Base-by-base conservation (phyloP, 129 eudicot species). In the Tanacetum coccineum region DNA sequence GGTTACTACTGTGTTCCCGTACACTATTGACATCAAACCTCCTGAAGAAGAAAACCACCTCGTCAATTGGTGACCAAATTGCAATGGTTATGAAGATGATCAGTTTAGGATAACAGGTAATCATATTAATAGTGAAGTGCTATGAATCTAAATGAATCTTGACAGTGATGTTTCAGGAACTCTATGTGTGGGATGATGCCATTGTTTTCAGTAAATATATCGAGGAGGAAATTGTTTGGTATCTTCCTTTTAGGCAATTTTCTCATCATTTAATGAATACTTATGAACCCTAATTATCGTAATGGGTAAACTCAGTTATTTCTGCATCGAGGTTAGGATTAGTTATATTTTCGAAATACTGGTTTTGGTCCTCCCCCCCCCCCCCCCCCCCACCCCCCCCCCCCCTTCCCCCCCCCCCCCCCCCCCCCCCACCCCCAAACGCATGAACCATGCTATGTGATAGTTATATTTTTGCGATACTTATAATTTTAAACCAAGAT, bases 51-150 rank as follows among this genome's bases (percentile, higher is more conserved):
- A 84, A 74, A 79, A 81, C 46, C 89, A 79, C 52, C 81, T 86
- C 50, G 93, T 84, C 10, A 88, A 79, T 76, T 89, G 99, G 98
- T 84, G 71, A 67, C 81, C 71, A 92, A 82, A 71, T 79, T 93
- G 60, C 95, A 88, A 81, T 89, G 73, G 99, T 86, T 71, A 93
- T 86, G 99, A 89, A 84, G 83, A 88, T 86, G 99, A 86, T 93
- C 96, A 86, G 73, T 82, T 74, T 76, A 93, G 60, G 99, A 93
- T 65, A 93, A 82, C 64, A 84, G 81, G 78, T n/a, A 93, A 93
- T 74, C 99, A 93, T 70, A 84, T 93, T n/a, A n/a, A n/a, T n/a
- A 73, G 59, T n/a, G 96, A 93, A 80, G 96, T 93, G 75, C 96
- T 93, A n/a, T 63, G 83, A 90, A 8, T 89, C 92, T 49, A n/a